Conservation (phyloP, 2,329 filamentous ascomycete species). For the Pezicula neosporulosa region DNA sequence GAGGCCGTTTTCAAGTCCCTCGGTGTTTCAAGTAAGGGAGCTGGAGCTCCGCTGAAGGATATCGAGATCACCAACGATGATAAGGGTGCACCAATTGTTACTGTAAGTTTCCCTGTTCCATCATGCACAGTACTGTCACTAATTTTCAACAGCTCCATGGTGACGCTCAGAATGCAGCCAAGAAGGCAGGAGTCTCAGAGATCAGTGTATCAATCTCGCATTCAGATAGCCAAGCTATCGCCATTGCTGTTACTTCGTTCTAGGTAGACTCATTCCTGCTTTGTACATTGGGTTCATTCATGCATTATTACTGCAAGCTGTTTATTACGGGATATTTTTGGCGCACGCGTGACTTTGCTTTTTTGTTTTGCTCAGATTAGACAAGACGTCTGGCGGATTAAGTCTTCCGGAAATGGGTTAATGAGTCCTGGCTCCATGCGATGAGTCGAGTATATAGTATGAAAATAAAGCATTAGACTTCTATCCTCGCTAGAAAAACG, state of each 20-base stretch:
- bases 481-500: no score
- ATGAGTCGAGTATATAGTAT: no score
- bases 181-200: constrained; percentile 80
- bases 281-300: constrained; percentile 1
- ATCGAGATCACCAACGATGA: constrained; percentile 88
- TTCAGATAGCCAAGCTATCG: constrained; percentile 89
- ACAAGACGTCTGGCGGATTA: no score
- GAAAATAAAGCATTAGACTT: no score
- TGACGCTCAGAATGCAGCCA: constrained; percentile 77
- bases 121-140: constrained; percentile 9
- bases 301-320: neutral
- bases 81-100: constrained; percentile 78
- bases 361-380: neutral
- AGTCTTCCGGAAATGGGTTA: no score
- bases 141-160: constrained; percentile 67
- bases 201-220: constrained; percentile 95
- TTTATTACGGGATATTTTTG: neutral
- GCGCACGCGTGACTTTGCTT: neutral
- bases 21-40: constrained; percentile 81
- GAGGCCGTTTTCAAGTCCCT: constrained; percentile 98
- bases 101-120: constrained; percentile 56
- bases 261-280: constrained; percentile 35
- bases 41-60: constrained; percentile 84
- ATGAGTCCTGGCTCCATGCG: no score
- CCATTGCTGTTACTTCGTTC: constrained; percentile 83